A percentile compares a stretch with the other conserved stretches of the same genome.
Conservation (phyloP, 192 early-diverging fungal species). For the Dissophora globulifera region DNA sequence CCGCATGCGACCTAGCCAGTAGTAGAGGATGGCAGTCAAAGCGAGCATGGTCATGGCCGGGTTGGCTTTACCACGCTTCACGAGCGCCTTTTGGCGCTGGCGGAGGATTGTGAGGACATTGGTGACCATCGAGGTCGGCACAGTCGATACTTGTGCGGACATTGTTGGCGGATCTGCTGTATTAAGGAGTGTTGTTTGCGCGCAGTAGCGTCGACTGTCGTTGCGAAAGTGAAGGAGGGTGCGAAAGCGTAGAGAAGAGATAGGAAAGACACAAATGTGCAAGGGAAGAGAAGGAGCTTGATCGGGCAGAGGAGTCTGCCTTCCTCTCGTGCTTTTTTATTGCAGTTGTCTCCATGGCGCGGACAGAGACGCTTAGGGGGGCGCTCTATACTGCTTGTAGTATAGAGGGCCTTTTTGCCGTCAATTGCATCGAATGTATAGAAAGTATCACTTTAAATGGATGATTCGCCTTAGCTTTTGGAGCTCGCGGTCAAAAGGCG, state of each 20-base stretch:
- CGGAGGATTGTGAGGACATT: slow-evolving; percentile 41
- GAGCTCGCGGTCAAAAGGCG: too few species aligned
- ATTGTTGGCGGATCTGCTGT: too few species aligned
- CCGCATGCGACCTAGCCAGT: slow-evolving; percentile 46
- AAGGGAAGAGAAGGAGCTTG: too few species aligned
- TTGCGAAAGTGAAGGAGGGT: background rate
- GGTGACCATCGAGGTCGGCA: slow-evolving; percentile 29
- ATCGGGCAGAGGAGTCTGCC: too few species aligned
- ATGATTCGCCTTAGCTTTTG: too few species aligned
- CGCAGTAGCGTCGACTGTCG: too few species aligned
- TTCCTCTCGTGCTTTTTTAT: background rate
- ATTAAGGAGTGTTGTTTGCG: background rate
- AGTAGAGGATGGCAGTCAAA: slow-evolving; percentile 47
- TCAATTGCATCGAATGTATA: too few species aligned
- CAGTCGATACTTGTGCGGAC: slow-evolving; percentile 22
- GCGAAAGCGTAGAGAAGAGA: background rate
- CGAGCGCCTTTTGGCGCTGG: slow-evolving; percentile 40
- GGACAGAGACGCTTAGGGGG: background rate
- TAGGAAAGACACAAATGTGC: background rate
- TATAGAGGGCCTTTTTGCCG: too few species aligned
- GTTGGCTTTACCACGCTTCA: slow-evolving; percentile 51
- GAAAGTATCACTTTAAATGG: slow-evolving; percentile 6
- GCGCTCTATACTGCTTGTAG: too few species aligned
- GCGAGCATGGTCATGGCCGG: slow-evolving; percentile 51
- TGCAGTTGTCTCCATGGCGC: too few species aligned